Evolutionary conservation across 129 eudicot genomes (phyloP).

Genomic region (Solidago caesia): DNA sequence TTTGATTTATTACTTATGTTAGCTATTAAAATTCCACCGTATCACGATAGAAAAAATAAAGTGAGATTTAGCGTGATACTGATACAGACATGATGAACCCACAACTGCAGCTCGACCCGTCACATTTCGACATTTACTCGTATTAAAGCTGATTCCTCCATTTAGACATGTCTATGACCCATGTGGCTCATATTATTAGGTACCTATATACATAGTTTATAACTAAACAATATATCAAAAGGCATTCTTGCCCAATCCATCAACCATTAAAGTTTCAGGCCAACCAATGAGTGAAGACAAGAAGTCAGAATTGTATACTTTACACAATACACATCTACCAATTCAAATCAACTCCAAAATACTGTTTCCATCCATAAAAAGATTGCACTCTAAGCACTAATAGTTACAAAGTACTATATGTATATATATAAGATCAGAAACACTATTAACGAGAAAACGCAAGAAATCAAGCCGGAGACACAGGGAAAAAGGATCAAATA

Average conservation of each 20-base stretch:
- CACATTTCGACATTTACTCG: background rate
- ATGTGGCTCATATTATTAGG: background rate
- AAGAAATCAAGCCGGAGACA: constrained; percentile 24
- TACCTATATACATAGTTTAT: background rate
- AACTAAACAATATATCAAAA: background rate
- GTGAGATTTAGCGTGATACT: too few species aligned
- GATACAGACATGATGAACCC: background rate
- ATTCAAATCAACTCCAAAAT: constrained; percentile 40
- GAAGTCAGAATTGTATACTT: constrained; percentile 26
- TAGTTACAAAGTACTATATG: constrained; percentile 36
- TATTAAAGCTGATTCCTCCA: background rate
- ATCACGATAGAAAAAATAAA: too few species aligned
- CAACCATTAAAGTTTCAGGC: constrained; percentile 10
- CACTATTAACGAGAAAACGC: constrained; percentile 7
- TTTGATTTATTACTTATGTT: too few species aligned
- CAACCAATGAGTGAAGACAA: constrained; percentile 35
- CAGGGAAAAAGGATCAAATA: constrained; percentile 27
- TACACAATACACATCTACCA: constrained; percentile 42
- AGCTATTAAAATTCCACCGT: too few species aligned
- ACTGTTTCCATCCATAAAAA: constrained; percentile 33
- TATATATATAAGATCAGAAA: constrained; percentile 26
- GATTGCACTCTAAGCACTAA: constrained; percentile 34
- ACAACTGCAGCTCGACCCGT: background rate
- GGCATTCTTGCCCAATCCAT: background rate
- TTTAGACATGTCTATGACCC: background rate